phyloP scores from a whole-genome alignment of 441 rosid genomes.

The Corymbia citriodora region DNA sequence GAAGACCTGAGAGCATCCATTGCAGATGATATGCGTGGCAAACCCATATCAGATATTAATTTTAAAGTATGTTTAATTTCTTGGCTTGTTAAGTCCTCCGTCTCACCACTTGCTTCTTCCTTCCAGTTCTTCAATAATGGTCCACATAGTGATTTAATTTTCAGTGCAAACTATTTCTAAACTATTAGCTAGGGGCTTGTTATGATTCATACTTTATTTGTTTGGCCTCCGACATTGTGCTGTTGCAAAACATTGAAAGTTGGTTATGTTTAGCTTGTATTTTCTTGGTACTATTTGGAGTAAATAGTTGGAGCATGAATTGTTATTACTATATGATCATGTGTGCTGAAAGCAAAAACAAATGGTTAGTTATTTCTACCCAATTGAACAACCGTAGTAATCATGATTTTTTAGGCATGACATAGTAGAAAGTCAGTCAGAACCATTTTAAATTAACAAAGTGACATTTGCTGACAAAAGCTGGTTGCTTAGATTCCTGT shows the following conservation, averaged over 20 bases:
- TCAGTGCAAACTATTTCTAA: neutral
- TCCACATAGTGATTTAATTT: neutral
- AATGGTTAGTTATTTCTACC: neutral
- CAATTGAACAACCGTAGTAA: neutral
- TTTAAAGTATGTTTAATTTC: constrained; percentile 29
- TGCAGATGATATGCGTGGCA: constrained; percentile 32
- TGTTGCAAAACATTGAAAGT: neutral
- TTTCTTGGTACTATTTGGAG: neutral
- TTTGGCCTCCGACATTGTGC: neutral
- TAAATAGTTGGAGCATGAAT: neutral
- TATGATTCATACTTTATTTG: neutral
- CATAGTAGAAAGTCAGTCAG: neutral
- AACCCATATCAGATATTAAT: constrained; percentile 39
- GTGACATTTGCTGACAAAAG: neutral
- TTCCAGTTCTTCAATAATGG: neutral
- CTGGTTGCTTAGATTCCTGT: neutral
- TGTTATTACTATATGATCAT: neutral
- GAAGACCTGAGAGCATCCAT: constrained; percentile 54
- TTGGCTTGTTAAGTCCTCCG: neutral
- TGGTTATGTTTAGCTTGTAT: neutral
- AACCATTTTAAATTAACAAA: neutral
- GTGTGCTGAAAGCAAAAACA: neutral
- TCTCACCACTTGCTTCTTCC: neutral
- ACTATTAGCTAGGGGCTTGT: neutral
- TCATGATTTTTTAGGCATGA: neutral